Conservation (phyloP, 306 rosid genomes). For the Medicago lupulina region DNA sequence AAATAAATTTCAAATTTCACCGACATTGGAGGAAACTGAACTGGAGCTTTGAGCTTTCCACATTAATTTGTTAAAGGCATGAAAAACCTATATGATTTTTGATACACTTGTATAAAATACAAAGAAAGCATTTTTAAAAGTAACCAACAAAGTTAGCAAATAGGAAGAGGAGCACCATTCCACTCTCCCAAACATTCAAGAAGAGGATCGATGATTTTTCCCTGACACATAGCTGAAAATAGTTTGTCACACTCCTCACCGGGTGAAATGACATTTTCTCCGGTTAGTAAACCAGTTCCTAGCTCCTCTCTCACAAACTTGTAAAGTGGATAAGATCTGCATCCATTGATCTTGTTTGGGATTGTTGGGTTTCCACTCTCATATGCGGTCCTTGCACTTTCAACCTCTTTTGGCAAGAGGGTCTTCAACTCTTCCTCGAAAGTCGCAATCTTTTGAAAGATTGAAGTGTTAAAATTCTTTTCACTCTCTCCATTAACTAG, state of each 20-base stretch:
- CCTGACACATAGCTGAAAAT: constrained; percentile 72
- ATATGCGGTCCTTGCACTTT: constrained; percentile 58
- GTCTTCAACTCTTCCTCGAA: constrained; percentile 75
- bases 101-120: constrained; percentile 25
- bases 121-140: constrained; percentile 4
- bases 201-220: constrained; percentile 80
- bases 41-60: constrained; percentile 26
- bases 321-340: constrained; percentile 88
- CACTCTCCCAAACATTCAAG: constrained; percentile 72
- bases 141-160: constrained; percentile 44
- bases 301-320: constrained; percentile 78
- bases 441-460: constrained; percentile 77
- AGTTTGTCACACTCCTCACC: constrained; percentile 84
- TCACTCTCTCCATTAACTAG: constrained; percentile 62
- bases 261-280: constrained; percentile 72
- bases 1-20: constrained; percentile 30
- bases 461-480: constrained; percentile 68
- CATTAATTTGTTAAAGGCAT: not conserved
- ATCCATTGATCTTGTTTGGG: constrained; percentile 67
- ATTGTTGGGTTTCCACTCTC: constrained; percentile 62
- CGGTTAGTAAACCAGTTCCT: constrained; percentile 58
- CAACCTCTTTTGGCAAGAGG: constrained; percentile 79
- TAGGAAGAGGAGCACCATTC: constrained; percentile 88
- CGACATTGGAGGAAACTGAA: constrained; percentile 5
- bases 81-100: constrained; percentile 5